These are phyloP conservation scores for Porcisia hertigi DNA, from an alignment of 208 protist species.

Conservation along the genomic window DNA sequence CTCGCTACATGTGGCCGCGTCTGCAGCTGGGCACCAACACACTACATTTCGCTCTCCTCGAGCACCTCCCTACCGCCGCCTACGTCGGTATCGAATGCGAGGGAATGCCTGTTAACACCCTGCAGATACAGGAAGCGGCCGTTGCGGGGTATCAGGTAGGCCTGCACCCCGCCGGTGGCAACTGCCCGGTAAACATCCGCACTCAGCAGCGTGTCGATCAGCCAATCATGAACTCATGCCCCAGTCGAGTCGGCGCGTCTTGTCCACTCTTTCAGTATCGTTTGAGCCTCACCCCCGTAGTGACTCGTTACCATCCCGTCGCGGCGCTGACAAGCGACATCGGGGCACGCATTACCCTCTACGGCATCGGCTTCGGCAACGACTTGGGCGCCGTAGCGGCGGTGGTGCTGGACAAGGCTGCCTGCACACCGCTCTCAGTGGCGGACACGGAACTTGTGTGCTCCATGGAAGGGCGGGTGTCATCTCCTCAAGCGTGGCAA, in stretches of 20 bases:
- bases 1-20: constrained; percentile 26
- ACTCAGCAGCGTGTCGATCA: constrained; percentile 18
- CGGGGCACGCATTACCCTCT: constrained; percentile 21
- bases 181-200: constrained; percentile 46
- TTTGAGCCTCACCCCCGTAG: constrained; percentile 33
- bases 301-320: constrained; percentile 30
- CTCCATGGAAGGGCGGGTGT: constrained; percentile 33
- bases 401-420: constrained; percentile 35
- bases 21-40: constrained; percentile 40
- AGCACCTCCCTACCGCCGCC: constrained; percentile 20
- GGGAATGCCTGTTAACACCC: constrained; percentile 13
- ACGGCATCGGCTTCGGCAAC: constrained; percentile 35
- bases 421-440: constrained; percentile 30
- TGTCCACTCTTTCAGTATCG: constrained; percentile 39
- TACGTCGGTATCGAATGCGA: constrained; percentile 38
- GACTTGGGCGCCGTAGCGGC: constrained; percentile 20
- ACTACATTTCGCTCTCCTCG: constrained; percentile 34
- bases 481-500: constrained; percentile 9
- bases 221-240: constrained; percentile 35
- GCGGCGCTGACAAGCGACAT: constrained; percentile 24
- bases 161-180: constrained; percentile 29
- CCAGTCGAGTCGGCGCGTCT: constrained; percentile 30
- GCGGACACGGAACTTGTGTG: constrained; percentile 29
- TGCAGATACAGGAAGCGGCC: constrained; percentile 18
- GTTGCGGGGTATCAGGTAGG: constrained; percentile 52